Evolutionary conservation across 1,139 yeast species (phyloP).

Genomic region (Blastobotrys persicus): DNA sequence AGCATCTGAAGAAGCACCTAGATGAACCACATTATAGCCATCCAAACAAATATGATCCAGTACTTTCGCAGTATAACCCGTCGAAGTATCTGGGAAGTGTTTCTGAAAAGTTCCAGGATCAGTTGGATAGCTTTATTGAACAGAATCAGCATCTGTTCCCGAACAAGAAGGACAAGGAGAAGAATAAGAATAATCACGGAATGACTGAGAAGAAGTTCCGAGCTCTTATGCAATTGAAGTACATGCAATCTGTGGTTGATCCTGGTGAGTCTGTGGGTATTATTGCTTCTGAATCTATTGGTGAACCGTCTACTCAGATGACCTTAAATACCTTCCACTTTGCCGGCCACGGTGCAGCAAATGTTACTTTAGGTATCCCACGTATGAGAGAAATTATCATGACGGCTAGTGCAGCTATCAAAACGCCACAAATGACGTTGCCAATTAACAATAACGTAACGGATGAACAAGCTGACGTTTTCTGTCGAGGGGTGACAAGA

Average conservation of each 20-base stretch:
- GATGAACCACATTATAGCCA: constrained; percentile 63
- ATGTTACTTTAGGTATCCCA: constrained; percentile 98
- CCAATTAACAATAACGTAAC: constrained; percentile 77
- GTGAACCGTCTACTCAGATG: constrained; percentile 99
- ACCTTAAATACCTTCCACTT: constrained; percentile 98
- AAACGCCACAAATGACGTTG: constrained; percentile 97
- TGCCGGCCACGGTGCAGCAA: constrained; percentile 99
- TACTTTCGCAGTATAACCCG: constrained; percentile 80
- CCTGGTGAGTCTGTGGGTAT: constrained; percentile 99
- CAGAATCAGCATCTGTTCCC: constrained; percentile 50
- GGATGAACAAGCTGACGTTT: constrained; percentile 86
- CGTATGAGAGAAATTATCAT: constrained; percentile 99
- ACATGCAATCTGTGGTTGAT: constrained; percentile 90
- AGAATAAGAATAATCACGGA: constrained; percentile 42
- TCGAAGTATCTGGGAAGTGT: constrained; percentile 89
- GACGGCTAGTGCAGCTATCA: constrained; percentile 95
- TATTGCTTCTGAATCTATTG: constrained; percentile 96
- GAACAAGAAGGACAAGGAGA: constrained; percentile 42
- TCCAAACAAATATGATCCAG: constrained; percentile 77
- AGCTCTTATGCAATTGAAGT: constrained; percentile 96
- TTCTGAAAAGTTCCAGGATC: constrained; percentile 82
- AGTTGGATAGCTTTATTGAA: constrained; percentile 67
- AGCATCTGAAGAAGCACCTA: constrained; percentile 65
- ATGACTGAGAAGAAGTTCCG: constrained; percentile 84
- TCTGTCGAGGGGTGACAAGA: constrained; percentile 86